Percentiles rank a stretch among this genome's conserved stretches.
Conservation (phyloP, 31 red algal species). For the Endocladia muricata region DNA sequence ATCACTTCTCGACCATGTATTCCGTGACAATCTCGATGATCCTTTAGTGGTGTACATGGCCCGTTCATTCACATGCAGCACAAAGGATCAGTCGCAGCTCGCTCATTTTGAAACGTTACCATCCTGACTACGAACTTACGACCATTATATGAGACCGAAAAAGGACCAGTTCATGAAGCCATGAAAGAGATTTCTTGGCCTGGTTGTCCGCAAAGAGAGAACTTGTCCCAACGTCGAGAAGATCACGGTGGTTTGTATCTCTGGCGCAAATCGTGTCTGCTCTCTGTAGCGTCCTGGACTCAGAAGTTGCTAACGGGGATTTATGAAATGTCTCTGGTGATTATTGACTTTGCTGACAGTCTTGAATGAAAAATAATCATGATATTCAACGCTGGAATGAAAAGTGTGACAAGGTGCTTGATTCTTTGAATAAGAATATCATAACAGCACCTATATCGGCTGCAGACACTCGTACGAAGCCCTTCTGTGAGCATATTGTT, state of each 20-base stretch:
- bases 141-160: neutral
- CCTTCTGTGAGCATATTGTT: neutral
- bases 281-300: slow-evolving; percentile 11
- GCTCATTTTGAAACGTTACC: neutral
- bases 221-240: neutral
- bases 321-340: slow-evolving; percentile 4
- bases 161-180: neutral
- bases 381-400: neutral
- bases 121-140: neutral
- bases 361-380: slow-evolving; percentile 5
- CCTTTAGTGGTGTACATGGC: neutral
- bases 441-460: neutral
- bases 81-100: neutral
- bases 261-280: slow-evolving; percentile 7
- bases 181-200: neutral
- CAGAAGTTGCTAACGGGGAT: neutral
- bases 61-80: neutral
- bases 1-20: neutral
- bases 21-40: neutral
- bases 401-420: slow-evolving; percentile 1
- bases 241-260: slow-evolving; percentile 15
- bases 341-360: neutral
- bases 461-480: slow-evolving; percentile 4
- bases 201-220: slow-evolving; percentile 8
- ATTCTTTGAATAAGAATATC: neutral